Percentiles rank a stretch among this genome's conserved stretches.
These are phyloP conservation scores for Aspergillus fischeri DNA, from an alignment of 2,329 filamentous ascomycete species.

Conservation along the genomic window DNA sequence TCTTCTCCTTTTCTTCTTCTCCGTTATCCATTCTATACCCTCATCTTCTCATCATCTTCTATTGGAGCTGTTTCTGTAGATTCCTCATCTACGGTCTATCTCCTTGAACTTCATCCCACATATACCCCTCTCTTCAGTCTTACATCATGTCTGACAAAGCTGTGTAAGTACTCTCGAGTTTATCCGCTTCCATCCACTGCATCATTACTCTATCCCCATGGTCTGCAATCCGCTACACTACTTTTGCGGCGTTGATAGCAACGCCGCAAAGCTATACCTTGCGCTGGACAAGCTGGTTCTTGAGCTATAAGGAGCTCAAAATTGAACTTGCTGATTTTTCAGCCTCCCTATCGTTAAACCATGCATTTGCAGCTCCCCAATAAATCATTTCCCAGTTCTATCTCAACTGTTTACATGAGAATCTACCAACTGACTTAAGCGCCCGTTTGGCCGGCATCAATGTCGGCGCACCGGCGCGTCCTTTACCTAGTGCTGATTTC, in stretches of 20 bases:
- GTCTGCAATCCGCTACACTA: too few species aligned
- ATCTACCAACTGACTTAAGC: conserved; percentile 51
- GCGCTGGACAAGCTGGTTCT: too few species aligned
- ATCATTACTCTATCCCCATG: conserved; percentile 7
- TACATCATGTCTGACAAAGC: conserved; percentile 42
- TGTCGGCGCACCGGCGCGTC: conserved; percentile 60
- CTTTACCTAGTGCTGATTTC: conserved; percentile 69
- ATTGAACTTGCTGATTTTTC: too few species aligned
- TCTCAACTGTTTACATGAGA: conserved; percentile 29
- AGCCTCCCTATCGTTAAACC: too few species aligned
- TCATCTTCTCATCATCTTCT: conserved; percentile 9
- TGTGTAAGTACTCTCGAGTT: conserved; percentile 37
- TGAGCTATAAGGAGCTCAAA: too few species aligned
- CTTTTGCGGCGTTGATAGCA: neutral
- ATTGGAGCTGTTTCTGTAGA: neutral
- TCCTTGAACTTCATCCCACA: conserved; percentile 11
- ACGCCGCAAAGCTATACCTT: too few species aligned
- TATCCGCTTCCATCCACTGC: conserved; percentile 1
- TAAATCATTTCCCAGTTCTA: neutral
- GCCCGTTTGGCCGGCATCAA: conserved; percentile 71
- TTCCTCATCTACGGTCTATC: conserved; percentile 5
- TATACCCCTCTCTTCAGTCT: conserved; percentile 10
- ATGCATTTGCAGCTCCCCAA: too few species aligned
- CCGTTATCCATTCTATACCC: conserved; percentile 7
- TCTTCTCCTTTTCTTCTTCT: conserved; percentile 18